Percentiles rank a stretch among this genome's conserved stretches.
Evolutionary conservation across 805 yeast genomes (phyloP).

Genomic region (Spathaspora boniae): DNA sequence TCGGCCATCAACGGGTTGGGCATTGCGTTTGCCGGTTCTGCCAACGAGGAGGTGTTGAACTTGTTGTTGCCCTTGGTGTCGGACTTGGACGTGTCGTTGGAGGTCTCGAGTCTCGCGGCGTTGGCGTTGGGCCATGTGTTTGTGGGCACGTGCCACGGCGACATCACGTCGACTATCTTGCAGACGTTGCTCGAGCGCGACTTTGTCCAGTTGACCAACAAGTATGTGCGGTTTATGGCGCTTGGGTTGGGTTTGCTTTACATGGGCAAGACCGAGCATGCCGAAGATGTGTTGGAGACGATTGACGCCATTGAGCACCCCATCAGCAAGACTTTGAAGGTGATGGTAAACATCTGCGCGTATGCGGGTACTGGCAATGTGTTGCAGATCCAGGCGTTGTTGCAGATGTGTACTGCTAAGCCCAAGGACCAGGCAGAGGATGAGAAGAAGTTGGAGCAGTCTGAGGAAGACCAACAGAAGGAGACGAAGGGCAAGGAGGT

Average conservation of each 20-base stretch:
- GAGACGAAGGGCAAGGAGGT: conserved; percentile 30
- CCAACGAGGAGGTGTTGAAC: conserved; percentile 76
- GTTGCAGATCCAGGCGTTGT: conserved; percentile 83
- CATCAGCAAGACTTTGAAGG: conserved; percentile 82
- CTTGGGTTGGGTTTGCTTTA: conserved; percentile 87
- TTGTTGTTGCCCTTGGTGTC: conserved; percentile 78
- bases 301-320: conserved; percentile 95
- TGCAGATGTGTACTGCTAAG: conserved; percentile 83
- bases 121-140: conserved; percentile 90
- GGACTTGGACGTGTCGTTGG: conserved; percentile 70
- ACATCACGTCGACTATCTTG: conserved; percentile 85
- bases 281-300: conserved; percentile 90
- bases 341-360: conserved; percentile 87
- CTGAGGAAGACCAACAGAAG: conserved; percentile 33
- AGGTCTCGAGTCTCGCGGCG: conserved; percentile 81
- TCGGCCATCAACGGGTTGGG: conserved; percentile 91
- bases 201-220: conserved; percentile 68
- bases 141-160: conserved; percentile 95
- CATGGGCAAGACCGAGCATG: conserved; percentile 92
- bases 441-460: conserved; percentile 55
- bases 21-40: conserved; percentile 91
- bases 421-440: conserved; percentile 54
- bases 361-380: conserved; percentile 98
- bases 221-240: conserved; percentile 88
- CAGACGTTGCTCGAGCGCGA: conserved; percentile 88